Percentiles rank a stretch among this genome's conserved stretches.
Evolutionary conservation across 345 rosid species (phyloP).

Genomic region (Geranium rotundifolium): DNA sequence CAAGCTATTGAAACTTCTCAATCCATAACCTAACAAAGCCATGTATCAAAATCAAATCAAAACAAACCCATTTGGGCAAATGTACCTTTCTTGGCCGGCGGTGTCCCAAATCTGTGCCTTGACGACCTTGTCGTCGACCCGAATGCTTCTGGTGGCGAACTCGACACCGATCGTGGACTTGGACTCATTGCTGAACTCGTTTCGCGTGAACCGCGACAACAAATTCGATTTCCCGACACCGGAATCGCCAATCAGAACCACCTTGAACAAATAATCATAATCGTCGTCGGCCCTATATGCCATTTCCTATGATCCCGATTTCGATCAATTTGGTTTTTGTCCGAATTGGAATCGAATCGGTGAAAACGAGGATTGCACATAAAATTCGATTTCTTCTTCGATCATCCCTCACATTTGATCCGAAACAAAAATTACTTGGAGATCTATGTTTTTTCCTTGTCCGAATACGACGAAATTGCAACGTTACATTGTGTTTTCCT

Average conservation of each 20-base stretch:
- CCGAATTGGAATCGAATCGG: no score
- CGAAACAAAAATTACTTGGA: no score
- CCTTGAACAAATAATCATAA: conserved; percentile 74
- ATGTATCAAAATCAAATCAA: no score
- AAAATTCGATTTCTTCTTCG: no score
- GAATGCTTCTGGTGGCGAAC: conserved; percentile 72
- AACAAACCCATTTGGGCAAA: background rate
- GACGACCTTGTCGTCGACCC: conserved; percentile 63
- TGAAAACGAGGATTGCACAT: background rate
- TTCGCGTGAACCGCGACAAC: conserved; percentile 62
- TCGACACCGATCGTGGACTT: conserved; percentile 83
- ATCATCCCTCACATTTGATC: no score
- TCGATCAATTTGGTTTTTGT: background rate
- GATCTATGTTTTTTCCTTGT: no score
- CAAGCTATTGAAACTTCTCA: no score
- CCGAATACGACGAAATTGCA: no score
- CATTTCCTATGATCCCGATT: no score
- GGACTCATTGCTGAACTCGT: conserved; percentile 76
- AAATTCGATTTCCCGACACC: conserved; percentile 80
- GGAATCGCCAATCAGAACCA: conserved; percentile 67
- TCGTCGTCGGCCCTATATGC: conserved; percentile 22
- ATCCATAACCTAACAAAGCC: no score
- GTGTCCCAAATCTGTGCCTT: conserved; percentile 53
- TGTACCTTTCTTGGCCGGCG: no score
- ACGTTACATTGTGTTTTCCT: no score